Evolutionary conservation across 2,329 filamentous ascomycete genomes (phyloP).

Genomic region (Fusarium sp.): DNA sequence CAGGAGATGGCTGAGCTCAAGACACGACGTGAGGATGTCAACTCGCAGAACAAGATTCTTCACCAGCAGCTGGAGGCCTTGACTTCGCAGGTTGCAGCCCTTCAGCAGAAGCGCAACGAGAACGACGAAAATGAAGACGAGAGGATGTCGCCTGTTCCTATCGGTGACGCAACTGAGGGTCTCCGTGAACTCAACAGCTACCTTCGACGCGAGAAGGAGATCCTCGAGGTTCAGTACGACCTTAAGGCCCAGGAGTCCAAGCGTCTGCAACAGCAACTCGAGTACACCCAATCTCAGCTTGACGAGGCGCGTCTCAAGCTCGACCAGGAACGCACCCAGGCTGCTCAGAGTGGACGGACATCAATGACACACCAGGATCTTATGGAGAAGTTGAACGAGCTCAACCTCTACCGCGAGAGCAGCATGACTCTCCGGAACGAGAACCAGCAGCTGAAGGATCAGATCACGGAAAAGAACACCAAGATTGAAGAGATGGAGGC

Average conservation of each 20-base stretch:
- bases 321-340: slow-evolving; percentile 84
- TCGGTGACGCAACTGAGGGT: slow-evolving; percentile 75
- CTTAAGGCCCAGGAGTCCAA: slow-evolving; percentile 89
- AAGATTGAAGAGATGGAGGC: slow-evolving; percentile 80
- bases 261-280: slow-evolving; percentile 88
- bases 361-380: slow-evolving; percentile 88
- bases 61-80: slow-evolving; percentile 90
- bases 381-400: slow-evolving; percentile 93
- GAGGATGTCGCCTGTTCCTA: slow-evolving; percentile 61
- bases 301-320: slow-evolving; percentile 91
- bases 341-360: slow-evolving; percentile 78
- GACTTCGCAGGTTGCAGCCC: slow-evolving; percentile 79
- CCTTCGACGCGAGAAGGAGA: slow-evolving; percentile 95
- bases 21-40: slow-evolving; percentile 83
- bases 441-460: slow-evolving; percentile 80
- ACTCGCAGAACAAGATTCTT: slow-evolving; percentile 89
- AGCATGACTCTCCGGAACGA: slow-evolving; percentile 92
- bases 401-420: slow-evolving; percentile 96
- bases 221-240: slow-evolving; percentile 95
- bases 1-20: slow-evolving; percentile 84
- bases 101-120: slow-evolving; percentile 80
- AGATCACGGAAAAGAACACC: slow-evolving; percentile 78
- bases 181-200: slow-evolving; percentile 93
- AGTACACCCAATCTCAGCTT: slow-evolving; percentile 87
- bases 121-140: slow-evolving; percentile 65